A percentile compares a stretch with the other conserved stretches of the same genome.
Evolutionary conservation across 306 rosid species (phyloP).

Genomic region (Acacia melanoxylon): DNA sequence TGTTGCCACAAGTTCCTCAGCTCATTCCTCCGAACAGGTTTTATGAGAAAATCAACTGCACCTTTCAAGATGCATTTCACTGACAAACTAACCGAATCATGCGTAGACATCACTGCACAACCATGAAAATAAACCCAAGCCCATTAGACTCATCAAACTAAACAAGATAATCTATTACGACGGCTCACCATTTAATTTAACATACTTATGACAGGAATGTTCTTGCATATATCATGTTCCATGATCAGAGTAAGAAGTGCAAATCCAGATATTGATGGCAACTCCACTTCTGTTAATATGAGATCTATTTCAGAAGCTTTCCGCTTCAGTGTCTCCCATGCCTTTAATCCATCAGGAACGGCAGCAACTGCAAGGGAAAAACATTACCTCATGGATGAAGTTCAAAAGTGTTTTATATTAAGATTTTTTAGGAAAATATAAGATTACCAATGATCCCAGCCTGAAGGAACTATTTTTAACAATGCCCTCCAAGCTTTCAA

Average conservation of each 20-base stretch:
- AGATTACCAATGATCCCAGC: not conserved
- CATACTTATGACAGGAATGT: conserved; percentile 82
- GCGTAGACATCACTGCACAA: conserved; percentile 81
- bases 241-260: conserved; percentile 66
- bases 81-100: conserved; percentile 61
- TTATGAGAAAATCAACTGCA: conserved; percentile 78
- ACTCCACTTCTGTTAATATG: conserved; percentile 71
- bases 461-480: conserved; percentile 11
- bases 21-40: conserved; percentile 84
- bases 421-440: not conserved
- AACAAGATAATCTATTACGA: not conserved
- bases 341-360: conserved; percentile 70
- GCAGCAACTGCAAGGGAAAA: conserved; percentile 57
- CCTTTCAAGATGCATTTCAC: conserved; percentile 78
- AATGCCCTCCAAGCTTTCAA: not conserved
- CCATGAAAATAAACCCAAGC: conserved; percentile 21
- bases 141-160: conserved; percentile 27
- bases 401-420: not conserved
- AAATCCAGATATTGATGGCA: conserved; percentile 81
- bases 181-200: conserved; percentile 13
- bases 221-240: conserved; percentile 74
- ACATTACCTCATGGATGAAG: not conserved
- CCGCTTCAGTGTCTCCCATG: conserved; percentile 78
- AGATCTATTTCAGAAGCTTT: conserved; percentile 62
- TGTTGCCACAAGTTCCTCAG: conserved; percentile 86